A percentile compares a stretch with the other conserved stretches of the same genome.
These are phyloP conservation scores for Phytophthora sansomeana DNA, from an alignment of 352 stramenopile species.

Conservation along the genomic window DNA sequence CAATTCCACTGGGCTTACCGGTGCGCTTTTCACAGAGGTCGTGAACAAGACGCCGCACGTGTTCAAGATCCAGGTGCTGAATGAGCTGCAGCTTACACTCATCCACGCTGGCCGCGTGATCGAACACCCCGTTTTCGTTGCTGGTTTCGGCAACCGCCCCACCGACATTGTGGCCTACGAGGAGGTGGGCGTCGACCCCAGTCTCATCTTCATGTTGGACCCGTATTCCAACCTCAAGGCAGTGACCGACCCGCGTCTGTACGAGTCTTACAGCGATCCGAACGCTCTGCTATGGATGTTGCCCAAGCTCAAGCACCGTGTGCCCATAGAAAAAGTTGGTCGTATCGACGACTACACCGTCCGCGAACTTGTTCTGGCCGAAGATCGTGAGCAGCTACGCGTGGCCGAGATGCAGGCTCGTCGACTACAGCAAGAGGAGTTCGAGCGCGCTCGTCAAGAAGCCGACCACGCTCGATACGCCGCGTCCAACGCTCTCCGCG, in stretches of 20 bases:
- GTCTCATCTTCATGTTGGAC: constrained; percentile 86
- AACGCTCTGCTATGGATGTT: constrained; percentile 84
- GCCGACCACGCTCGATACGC: constrained; percentile 31
- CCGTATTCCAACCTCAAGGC: constrained; percentile 81
- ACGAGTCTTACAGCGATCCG: constrained; percentile 84
- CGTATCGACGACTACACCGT: constrained; percentile 88
- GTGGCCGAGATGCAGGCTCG: constrained; percentile 71
- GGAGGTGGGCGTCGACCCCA: constrained; percentile 72
- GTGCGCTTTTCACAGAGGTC: constrained; percentile 83
- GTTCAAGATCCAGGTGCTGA: constrained; percentile 86
- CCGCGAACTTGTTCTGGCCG: constrained; percentile 74
- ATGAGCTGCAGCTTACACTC: constrained; percentile 82
- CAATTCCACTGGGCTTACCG: constrained; percentile 81
- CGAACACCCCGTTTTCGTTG: constrained; percentile 85
- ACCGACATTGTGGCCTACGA: constrained; percentile 85
- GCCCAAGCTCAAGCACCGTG: constrained; percentile 82
- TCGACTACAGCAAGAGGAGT: constrained; percentile 75
- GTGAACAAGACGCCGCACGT: constrained; percentile 88
- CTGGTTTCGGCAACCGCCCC: constrained; percentile 87
- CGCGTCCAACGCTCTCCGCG: constrained; percentile 30
- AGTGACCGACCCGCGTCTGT: constrained; percentile 66
- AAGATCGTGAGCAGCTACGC: constrained; percentile 79
- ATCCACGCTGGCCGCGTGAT: constrained; percentile 78
- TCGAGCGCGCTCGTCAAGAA: constrained; percentile 49
- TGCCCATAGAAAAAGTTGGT: constrained; percentile 79